Base-by-base conservation (phyloP, 805 yeast species). In the Lipomyces lipofer region DNA sequence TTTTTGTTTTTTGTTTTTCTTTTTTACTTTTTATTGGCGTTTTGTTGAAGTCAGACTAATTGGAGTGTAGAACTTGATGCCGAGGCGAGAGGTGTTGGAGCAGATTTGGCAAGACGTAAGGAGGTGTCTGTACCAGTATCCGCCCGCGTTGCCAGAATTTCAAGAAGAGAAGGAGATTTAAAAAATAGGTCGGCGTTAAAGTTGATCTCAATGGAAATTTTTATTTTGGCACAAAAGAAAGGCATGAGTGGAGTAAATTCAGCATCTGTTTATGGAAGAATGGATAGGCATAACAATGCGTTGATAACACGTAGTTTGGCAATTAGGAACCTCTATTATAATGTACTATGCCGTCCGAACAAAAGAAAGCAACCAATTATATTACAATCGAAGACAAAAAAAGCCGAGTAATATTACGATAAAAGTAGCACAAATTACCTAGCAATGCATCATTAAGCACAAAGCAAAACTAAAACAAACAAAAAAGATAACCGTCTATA, bases 61-160 rank as follows among this genome's bases (percentile, higher is more conserved):
- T 17, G 7, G 22, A 13, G n/a, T n/a, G 13, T 36, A 51, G 58
- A 58, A 49, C 13, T 17, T 36, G 5, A 36, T 55, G n/a, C 62
- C 62, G 4, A 21, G 36, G 19, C 47, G 62, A 6, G 32, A 24
- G n/a, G 43, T 42, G 24, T 29, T 58, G 15, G 62, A 58, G 45
- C 33, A 40, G n/a, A 48, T 58, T 17, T 58, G 62, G 62, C 49
- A 50, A 22, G 62, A 56, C 43, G 29, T 58, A 29, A 43, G 52
- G 28, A 32, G 32, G 4, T 45, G 60, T 47, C 28, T 58, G 49
- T 51, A 47, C 32, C 58, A 54, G 35, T 39, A 15, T 15, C 49
- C 52, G 2, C 46, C 40, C 19, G 19, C 49, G 21, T 29, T 53
- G 25, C 30, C 44, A 28, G 22, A 43, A 30, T 36, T 38, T 21